phyloP scores from a whole-genome alignment of 768 basidiomycete genomes.

The Pisolithus sp. region DNA sequence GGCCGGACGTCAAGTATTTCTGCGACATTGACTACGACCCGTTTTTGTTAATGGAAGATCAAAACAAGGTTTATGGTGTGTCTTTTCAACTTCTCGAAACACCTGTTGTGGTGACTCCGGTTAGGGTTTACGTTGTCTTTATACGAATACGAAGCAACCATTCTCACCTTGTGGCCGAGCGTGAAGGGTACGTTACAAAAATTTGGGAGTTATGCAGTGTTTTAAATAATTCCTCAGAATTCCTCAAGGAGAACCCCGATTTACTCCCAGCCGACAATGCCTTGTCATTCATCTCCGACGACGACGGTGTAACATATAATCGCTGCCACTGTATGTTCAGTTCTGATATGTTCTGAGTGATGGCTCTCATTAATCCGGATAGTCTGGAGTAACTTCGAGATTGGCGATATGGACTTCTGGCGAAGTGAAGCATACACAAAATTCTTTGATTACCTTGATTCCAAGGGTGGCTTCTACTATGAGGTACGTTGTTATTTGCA shows the following conservation, averaged over 20 bases:
- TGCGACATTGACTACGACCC: conserved; percentile 79
- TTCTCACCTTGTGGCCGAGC: conserved; percentile 71
- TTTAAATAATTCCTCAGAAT: conserved; percentile 41
- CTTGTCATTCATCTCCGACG: conserved; percentile 68
- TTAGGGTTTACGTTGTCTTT: conserved; percentile 75
- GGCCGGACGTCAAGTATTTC: conserved; percentile 74
- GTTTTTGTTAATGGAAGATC: conserved; percentile 72
- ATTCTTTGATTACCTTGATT: conserved; percentile 79
- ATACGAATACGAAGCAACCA: conserved; percentile 73
- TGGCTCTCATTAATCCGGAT: conserved; percentile 24
- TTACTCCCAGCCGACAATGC: conserved; percentile 59
- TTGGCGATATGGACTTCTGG: conserved; percentile 88
- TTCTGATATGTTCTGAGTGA: neutral
- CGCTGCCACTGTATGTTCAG: conserved; percentile 64
- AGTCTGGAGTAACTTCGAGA: conserved; percentile 77
- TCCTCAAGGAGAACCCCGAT: conserved; percentile 56
- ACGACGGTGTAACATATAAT: conserved; percentile 64
- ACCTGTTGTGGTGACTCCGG: neutral
- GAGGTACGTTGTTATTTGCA: conserved; percentile 46
- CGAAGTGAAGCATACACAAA: conserved; percentile 73
- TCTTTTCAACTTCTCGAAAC: conserved; percentile 20
- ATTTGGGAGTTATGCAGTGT: neutral
- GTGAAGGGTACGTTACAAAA: conserved; percentile 49
- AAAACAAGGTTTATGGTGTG: conserved; percentile 77
- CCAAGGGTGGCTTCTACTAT: conserved; percentile 85